Evolutionary conservation across 352 stramenopile genomes (phyloP).

Genomic region (Phytophthora podocarpi): DNA sequence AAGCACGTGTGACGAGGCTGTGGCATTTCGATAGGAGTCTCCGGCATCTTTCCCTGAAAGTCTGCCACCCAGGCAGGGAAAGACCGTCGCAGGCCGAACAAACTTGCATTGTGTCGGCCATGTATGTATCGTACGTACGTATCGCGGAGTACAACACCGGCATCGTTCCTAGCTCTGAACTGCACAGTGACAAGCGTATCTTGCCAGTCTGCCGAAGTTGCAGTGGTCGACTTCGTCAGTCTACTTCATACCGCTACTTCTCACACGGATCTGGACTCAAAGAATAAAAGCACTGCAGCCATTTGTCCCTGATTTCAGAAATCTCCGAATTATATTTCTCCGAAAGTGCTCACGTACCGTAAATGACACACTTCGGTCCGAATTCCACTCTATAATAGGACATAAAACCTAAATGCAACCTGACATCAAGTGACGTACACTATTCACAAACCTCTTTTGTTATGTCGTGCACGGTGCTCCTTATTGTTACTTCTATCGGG

Average conservation of each 20-base stretch:
- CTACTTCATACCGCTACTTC: constrained; percentile 19
- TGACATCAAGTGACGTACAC: background rate
- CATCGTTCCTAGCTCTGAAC: background rate
- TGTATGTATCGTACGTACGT: no score
- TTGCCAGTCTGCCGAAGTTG: constrained; percentile 9
- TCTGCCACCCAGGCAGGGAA: background rate
- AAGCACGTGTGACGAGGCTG: constrained; percentile 18
- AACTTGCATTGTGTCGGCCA: background rate
- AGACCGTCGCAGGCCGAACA: background rate
- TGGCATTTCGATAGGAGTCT: constrained; percentile 11
- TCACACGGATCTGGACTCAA: background rate
- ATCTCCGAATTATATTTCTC: constrained; percentile 5
- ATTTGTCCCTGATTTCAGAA: constrained; percentile 7
- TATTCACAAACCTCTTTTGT: background rate
- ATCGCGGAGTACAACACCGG: no score
- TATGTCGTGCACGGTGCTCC: constrained; percentile 1
- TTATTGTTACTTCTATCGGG: constrained; percentile 15
- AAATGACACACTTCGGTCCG: background rate
- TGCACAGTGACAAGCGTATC: no score
- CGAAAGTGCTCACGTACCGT: constrained; percentile 9
- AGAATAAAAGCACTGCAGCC: no score
- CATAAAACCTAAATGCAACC: background rate
- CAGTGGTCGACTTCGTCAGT: background rate
- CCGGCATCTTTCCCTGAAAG: constrained; percentile 10
- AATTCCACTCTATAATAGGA: background rate